phyloP scores from a whole-genome alignment of 2,329 filamentous ascomycete species.

The Neobulgaria alba region DNA sequence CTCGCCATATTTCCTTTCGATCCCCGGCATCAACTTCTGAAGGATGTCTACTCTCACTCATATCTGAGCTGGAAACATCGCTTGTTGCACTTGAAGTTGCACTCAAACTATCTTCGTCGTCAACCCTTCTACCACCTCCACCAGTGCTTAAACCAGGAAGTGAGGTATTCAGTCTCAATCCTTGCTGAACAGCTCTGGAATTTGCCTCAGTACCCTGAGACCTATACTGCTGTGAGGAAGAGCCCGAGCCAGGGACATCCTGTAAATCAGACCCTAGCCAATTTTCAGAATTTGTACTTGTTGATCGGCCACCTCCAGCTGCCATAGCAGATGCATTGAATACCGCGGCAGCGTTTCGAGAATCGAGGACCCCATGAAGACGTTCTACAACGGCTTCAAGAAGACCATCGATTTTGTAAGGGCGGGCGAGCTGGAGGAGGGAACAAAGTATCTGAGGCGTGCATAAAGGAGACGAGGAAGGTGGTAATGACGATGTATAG shows the following conservation, averaged over 20 bases:
- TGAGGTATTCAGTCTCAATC: constrained; percentile 41
- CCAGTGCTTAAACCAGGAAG: constrained; percentile 8
- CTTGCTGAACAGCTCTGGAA: constrained; percentile 21
- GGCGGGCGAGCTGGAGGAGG: constrained; percentile 82
- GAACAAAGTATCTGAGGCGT: constrained; percentile 95
- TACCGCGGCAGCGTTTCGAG: constrained; percentile 87
- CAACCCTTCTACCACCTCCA: constrained; percentile 25
- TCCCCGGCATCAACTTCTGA: constrained; percentile 29
- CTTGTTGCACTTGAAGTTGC: constrained; percentile 21
- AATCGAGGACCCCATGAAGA: constrained; percentile 81
- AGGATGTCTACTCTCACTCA: constrained; percentile 29
- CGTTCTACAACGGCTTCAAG: constrained; percentile 89
- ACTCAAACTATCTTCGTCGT: constrained; percentile 30
- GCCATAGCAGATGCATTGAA: constrained; percentile 99
- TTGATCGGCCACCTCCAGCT: constrained; percentile 80
- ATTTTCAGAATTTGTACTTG: constrained; percentile 45
- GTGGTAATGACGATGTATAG: constrained; percentile 83
- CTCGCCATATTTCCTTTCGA: constrained; percentile 62
- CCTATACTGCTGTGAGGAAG: constrained; percentile 14
- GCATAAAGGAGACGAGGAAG: constrained; percentile 67
- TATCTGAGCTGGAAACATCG: constrained; percentile 22
- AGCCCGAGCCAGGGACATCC: constrained; percentile 16
- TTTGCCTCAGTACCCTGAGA: constrained; percentile 13
- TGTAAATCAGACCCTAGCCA: constrained; percentile 41
- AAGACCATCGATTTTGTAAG: constrained; percentile 87